Evolutionary conservation across 2,329 filamentous ascomycete genomes (phyloP).

Genomic region (Beauveria rudraprayagi): DNA sequence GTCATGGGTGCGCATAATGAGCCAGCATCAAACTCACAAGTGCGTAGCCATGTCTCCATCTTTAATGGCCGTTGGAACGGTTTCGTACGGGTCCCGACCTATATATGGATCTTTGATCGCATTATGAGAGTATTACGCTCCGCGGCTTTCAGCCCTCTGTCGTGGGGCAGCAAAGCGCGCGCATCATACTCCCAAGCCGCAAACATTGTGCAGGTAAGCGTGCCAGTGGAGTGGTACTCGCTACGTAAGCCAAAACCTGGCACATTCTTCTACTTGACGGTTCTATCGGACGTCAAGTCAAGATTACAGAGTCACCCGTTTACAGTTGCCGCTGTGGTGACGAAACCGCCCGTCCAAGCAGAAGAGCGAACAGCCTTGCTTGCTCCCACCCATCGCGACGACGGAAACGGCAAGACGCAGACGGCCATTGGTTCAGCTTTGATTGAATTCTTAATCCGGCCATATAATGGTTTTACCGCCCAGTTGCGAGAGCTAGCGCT

Average conservation of each 20-base stretch:
- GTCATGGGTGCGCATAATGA: too few relatives aligned
- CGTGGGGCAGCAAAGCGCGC: conserved; percentile 28
- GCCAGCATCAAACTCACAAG: not conserved
- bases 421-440: not conserved
- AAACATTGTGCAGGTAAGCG: conserved; percentile 34
- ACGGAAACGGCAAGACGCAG: not conserved
- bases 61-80: conserved; percentile 40
- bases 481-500: conserved; percentile 27
- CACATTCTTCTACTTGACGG: conserved; percentile 38
- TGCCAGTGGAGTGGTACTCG: conserved; percentile 29
- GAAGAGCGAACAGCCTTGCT: conserved; percentile 28
- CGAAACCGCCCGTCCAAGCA: conserved; percentile 15
- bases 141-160: conserved; percentile 29
- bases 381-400: conserved; percentile 8
- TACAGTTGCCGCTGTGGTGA: conserved; percentile 30
- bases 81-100: conserved; percentile 40
- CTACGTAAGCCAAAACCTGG: conserved; percentile 25
- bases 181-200: conserved; percentile 28
- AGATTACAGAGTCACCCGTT: conserved; percentile 43
- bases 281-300: conserved; percentile 29
- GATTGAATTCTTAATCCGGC: conserved; percentile 36
- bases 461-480: conserved; percentile 36
- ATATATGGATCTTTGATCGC: conserved; percentile 44
- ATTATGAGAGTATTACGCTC: conserved; percentile 35
- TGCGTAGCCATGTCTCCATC: conserved; percentile 36